Conservation (phyloP, 192 early-diverging fungal genomes). For the Coemansia sp. region DNA sequence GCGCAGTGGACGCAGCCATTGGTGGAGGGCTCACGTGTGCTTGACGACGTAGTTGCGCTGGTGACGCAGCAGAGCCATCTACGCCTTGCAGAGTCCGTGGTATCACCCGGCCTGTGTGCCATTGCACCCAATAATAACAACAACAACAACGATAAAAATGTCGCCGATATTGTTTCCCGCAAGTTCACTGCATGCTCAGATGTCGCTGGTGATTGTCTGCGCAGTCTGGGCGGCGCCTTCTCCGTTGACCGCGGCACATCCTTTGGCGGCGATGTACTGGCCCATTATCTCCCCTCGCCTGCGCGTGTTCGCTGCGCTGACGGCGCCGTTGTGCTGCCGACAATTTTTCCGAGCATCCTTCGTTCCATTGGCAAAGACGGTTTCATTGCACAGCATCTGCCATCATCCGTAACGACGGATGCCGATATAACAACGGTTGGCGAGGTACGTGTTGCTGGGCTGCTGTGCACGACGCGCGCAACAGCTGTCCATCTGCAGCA, state of each 20-base stretch:
- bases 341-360: constrained; percentile 35
- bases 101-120: constrained; percentile 31
- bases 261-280: constrained; percentile 13
- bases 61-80: constrained; percentile 42
- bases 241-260: constrained; percentile 42
- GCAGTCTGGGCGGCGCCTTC: constrained; percentile 24
- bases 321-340: constrained; percentile 12
- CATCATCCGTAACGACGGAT: neutral
- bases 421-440: neutral
- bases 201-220: neutral
- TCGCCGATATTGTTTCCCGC: constrained; percentile 11
- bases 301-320: constrained; percentile 8
- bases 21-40: constrained; percentile 13
- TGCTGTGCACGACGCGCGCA: constrained; percentile 32
- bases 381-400: neutral
- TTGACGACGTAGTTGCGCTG: constrained; percentile 38
- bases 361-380: constrained; percentile 7
- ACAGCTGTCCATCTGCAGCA: constrained; percentile 27
- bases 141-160: neutral
- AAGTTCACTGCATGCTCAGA: constrained; percentile 27
- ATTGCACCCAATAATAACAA: neutral
- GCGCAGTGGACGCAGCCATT: constrained; percentile 41
- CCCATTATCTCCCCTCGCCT: constrained; percentile 1
- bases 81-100: constrained; percentile 26
- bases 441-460: constrained; percentile 28